phyloP scores from a whole-genome alignment of 148 eudicot species.

The Rhododendron ovatum region DNA sequence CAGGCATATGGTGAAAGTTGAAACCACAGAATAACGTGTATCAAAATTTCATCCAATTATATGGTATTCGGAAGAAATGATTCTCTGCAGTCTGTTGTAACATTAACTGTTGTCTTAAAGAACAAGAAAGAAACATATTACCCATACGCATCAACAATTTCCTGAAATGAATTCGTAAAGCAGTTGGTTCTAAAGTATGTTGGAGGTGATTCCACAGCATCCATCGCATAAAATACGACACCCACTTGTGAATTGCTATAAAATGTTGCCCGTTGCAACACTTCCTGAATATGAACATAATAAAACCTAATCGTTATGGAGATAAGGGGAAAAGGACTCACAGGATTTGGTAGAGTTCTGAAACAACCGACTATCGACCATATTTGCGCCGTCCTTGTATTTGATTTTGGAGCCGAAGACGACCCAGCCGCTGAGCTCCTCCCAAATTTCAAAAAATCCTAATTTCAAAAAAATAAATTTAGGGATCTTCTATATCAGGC shows the following conservation, averaged over 20 bases:
- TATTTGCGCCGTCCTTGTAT: too few species aligned
- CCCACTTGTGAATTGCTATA: constrained; percentile 97
- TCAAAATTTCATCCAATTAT: not conserved
- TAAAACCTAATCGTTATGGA: constrained; percentile 1
- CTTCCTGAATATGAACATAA: constrained; percentile 72
- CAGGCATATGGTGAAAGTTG: not conserved
- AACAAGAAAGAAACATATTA: constrained; percentile 13
- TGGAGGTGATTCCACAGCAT: constrained; percentile 85
- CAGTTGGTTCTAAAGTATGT: constrained; percentile 87
- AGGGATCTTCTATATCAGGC: too few species aligned
- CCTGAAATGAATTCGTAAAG: constrained; percentile 91
- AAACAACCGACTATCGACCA: too few species aligned
- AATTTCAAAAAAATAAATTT: too few species aligned
- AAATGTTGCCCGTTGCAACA: constrained; percentile 87
- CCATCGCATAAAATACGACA: constrained; percentile 86
- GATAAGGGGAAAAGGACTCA: not conserved
- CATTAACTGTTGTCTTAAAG: not conserved
- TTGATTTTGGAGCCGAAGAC: too few species aligned
- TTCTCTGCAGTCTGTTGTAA: not conserved
- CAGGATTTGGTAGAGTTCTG: too few species aligned
- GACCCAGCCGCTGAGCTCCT: too few species aligned
- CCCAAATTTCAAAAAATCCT: too few species aligned
- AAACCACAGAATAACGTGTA: constrained; percentile 3
- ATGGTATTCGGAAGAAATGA: not conserved
- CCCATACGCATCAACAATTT: constrained; percentile 99